Evolutionary conservation across 2,329 filamentous ascomycete species (phyloP), one percentile per base, ranked within the genome.

Genomic region (Sarocladiaceae sp.): DNA sequence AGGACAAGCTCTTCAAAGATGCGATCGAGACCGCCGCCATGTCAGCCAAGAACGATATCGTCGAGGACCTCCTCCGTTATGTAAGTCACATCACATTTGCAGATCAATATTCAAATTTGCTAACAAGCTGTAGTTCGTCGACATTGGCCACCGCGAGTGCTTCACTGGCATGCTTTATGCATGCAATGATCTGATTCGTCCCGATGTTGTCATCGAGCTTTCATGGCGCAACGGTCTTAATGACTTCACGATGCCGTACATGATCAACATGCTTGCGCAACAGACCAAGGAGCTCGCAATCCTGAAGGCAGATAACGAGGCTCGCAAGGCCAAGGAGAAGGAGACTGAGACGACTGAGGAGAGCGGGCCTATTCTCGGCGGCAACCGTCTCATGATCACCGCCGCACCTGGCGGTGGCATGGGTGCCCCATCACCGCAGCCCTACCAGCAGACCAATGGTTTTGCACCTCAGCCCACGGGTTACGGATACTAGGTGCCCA

Each of bases 91-190:
- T 37, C 19, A 4, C n/a, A 10, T 33, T 21, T n/a, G 34, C 11
- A 41, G 3, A 13, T 35, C 40, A 39, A 32, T 32, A 24, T 44
- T 27, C 44, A 26, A 13, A 19, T 15, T 19, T 54, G 40, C 65
- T 74, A 60, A 70, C 49, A 16, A 39, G 2, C 12, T 18, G 1
- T 62, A 97, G 91, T 98, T 98, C 57, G 93, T 98, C 59, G 93
- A 98, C 61, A 96, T 98, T 68, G 93, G 94, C 57, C 95, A 91
- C 74, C 89, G 91, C 50, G 93, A 98, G 66, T 98, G 93, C 77
- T 98, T 95, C 63, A 93, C 96, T n/a, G 94, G 90, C 61, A 98
- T 98, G 90, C 78, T 98, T 40, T 98, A 98, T 62, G 85, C 94
- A 43, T 98, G 93, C 76, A 95, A 98, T 68, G 93, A 97, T 48